Conservation (phyloP, 352 stramenopile species). For the Aphanomyces stellatus region DNA sequence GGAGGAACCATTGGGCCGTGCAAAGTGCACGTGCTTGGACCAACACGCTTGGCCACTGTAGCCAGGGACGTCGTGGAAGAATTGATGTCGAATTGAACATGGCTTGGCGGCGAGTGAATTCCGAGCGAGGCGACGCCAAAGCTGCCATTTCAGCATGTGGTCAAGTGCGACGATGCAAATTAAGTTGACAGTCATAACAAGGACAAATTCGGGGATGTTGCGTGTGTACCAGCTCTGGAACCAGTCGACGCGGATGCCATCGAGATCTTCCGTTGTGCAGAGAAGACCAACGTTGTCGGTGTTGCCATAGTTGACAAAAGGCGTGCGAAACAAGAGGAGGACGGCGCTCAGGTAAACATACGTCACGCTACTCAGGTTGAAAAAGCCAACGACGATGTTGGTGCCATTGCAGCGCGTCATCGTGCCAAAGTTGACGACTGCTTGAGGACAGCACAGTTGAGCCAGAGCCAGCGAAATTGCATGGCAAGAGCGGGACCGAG, state of each 20-base stretch:
- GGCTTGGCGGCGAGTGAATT: no score
- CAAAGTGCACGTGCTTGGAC: no score
- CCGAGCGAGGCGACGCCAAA: no score
- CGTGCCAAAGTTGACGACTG: neutral
- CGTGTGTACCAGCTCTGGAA: neutral
- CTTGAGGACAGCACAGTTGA: constrained; percentile 10
- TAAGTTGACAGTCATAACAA: neutral
- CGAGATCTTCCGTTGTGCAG: neutral
- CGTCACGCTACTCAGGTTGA: neutral
- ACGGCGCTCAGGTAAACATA: constrained; percentile 11
- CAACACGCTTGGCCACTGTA: no score
- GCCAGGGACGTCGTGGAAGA: no score
- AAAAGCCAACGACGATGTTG: neutral
- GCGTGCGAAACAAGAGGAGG: neutral
- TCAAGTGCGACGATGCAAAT: no score
- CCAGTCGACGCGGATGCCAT: constrained; percentile 4
- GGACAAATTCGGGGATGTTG: neutral
- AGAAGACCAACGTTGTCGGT: neutral
- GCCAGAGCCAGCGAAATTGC: neutral
- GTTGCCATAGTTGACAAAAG: constrained; percentile 7
- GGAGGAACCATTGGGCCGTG: no score
- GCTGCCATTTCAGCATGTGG: no score
- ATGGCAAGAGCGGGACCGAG: neutral
- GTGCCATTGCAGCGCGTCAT: neutral
- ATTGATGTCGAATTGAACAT: no score